phyloP scores from a whole-genome alignment of 176 grass and related monocot species.

The Carex scoparia region DNA sequence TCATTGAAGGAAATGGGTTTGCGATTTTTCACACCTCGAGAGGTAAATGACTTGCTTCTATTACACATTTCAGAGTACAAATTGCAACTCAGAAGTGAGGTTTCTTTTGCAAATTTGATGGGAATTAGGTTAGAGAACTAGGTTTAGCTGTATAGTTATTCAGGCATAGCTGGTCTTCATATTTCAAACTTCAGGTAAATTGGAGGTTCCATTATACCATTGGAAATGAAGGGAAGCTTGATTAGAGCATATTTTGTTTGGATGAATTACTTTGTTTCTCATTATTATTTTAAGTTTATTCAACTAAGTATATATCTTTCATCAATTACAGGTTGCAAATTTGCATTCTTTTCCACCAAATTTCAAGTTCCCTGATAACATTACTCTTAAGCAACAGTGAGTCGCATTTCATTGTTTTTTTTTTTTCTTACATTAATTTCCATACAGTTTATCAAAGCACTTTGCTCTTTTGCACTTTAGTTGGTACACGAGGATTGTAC shows the following conservation, averaged over 20 bases:
- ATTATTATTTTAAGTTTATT: background rate
- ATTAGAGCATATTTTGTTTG: background rate
- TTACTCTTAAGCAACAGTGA: constrained; percentile 75
- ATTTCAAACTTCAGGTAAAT: background rate
- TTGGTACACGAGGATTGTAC: background rate
- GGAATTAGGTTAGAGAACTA: background rate
- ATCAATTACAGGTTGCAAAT: constrained; percentile 83
- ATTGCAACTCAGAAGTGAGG: too few relatives aligned
- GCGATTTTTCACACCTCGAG: too few relatives aligned
- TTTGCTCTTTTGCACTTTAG: background rate
- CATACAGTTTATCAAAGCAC: constrained; percentile 1
- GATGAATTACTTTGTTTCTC: constrained; percentile 9
- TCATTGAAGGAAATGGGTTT: too few relatives aligned
- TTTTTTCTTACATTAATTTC: constrained; percentile 5
- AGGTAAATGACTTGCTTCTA: too few relatives aligned
- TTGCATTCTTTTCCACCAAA: constrained; percentile 78
- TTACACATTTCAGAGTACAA: too few relatives aligned
- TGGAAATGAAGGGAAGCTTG: background rate
- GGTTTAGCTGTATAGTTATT: background rate
- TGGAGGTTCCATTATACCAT: background rate
- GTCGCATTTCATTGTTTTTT: constrained; percentile 20
- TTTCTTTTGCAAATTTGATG: background rate
- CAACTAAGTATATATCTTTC: constrained; percentile 11
- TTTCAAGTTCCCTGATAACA: constrained; percentile 59
- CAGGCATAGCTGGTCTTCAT: background rate